A percentile compares a stretch with the other conserved stretches of the same genome.
phyloP scores from a whole-genome alignment of 257 asterid genomes.

The Scutellaria barbata region DNA sequence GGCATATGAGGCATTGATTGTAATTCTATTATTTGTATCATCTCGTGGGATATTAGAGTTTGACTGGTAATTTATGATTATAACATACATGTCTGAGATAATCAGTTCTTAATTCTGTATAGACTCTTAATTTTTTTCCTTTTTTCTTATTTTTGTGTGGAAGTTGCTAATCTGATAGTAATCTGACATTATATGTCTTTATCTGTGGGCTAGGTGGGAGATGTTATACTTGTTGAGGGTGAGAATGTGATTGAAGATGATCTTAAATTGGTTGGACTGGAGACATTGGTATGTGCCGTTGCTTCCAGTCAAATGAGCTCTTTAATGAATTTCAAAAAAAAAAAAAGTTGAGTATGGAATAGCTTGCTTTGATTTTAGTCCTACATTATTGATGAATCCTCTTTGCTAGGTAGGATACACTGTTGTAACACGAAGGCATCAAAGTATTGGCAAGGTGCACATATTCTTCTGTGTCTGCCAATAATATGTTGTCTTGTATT shows the following conservation, averaged over 20 bases:
- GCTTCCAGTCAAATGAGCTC: slow-evolving; percentile 3
- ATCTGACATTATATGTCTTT: slow-evolving; percentile 13
- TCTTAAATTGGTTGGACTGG: slow-evolving; percentile 55
- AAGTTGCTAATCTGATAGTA: slow-evolving; percentile 15
- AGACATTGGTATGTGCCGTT: slow-evolving; percentile 59
- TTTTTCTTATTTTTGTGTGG: slow-evolving; percentile 4
- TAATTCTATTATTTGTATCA: not conserved
- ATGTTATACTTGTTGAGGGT: slow-evolving; percentile 62
- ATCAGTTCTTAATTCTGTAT: not conserved
- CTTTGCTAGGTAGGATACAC: slow-evolving; percentile 66
- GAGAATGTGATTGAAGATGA: slow-evolving; percentile 58
- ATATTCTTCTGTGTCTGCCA: slow-evolving; percentile 11
- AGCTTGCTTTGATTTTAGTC: not conserved
- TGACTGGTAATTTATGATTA: not conserved
- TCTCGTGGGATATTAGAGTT: not conserved
- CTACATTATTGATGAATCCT: slow-evolving; percentile 19
- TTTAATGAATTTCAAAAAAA: too few species aligned
- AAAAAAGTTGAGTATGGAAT: not conserved
- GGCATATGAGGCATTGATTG: slow-evolving; percentile 6
- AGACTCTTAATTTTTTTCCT: slow-evolving; percentile 2
- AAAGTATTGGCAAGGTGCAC: slow-evolving; percentile 63
- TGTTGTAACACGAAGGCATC: slow-evolving; percentile 55
- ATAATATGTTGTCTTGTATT: slow-evolving; percentile 2
- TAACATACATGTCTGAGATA: not conserved
- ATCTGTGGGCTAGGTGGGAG: slow-evolving; percentile 57